A percentile compares a stretch with the other conserved stretches of the same genome.
Evolutionary conservation across 495 filamentous ascomycete genomes (phyloP).

Genomic region (Aspergillus heteromorphus): DNA sequence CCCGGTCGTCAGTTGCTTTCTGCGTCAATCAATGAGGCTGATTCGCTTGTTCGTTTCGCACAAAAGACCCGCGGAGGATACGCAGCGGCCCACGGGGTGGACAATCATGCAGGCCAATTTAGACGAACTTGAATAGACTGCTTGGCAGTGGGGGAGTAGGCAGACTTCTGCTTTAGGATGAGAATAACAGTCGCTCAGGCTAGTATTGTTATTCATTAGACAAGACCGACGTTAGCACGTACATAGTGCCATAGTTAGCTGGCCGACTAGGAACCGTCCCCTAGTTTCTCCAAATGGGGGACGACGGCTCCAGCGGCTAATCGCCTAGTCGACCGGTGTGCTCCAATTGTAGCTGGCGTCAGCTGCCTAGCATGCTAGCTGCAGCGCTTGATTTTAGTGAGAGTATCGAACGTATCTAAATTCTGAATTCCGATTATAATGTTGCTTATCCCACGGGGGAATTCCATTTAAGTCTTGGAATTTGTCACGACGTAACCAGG

Average conservation of each 20-base stretch:
- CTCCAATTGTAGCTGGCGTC: background rate
- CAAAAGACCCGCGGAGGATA: background rate
- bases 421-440: background rate
- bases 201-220: background rate
- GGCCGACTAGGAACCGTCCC: background rate
- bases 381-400: background rate
- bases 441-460: background rate
- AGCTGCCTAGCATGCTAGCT: background rate
- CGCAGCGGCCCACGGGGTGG: background rate
- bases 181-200: background rate
- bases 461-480: background rate
- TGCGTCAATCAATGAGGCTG: background rate
- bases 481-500: background rate
- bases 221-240: background rate
- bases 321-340: background rate
- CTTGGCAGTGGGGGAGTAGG: slow-evolving; percentile 1
- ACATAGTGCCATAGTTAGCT: background rate
- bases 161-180: background rate
- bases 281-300: background rate
- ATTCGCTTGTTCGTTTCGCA: background rate
- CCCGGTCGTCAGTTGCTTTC: background rate
- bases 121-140: background rate
- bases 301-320: background rate
- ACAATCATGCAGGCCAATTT: slow-evolving; percentile 1
- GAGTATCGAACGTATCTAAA: background rate